Evolutionary conservation across 106 monocot genomes (phyloP).

Genomic region (Dioscorea alata): DNA sequence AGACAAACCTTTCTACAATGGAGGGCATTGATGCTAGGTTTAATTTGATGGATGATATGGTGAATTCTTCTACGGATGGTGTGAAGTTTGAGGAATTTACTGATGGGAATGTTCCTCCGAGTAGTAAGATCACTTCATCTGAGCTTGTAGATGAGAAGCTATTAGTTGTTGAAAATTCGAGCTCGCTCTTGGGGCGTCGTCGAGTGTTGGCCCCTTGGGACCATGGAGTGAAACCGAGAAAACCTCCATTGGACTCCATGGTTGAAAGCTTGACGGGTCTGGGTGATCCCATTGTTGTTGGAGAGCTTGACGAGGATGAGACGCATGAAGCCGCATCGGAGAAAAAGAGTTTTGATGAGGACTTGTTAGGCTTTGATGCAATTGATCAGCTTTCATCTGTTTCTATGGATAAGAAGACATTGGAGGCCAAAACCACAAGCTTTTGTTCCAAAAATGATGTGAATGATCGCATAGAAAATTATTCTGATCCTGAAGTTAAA

Average conservation of each 20-base stretch:
- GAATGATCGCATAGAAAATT: background rate
- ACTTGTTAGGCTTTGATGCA: background rate
- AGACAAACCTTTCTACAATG: background rate
- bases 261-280: background rate
- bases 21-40: constrained; percentile 1
- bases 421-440: too few relatives aligned
- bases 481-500: background rate
- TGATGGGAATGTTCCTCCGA: background rate
- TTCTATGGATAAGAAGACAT: too few relatives aligned
- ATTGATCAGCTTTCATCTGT: too few relatives aligned
- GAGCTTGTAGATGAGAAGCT: background rate
- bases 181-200: background rate
- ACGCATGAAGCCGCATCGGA: background rate
- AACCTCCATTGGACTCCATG: constrained; percentile 2
- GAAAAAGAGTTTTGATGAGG: background rate
- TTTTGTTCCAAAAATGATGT: background rate
- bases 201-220: constrained; percentile 23
- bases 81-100: background rate
- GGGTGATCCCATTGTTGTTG: background rate
- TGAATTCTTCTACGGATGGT: background rate
- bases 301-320: background rate
- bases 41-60: constrained; percentile 7
- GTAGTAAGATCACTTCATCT: background rate
- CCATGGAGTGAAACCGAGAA: constrained; percentile 17
- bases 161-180: background rate